Percentiles rank a stretch among this genome's conserved stretches.
These are phyloP conservation scores for Dillenia turbinata DNA, from an alignment of 164 flowering plant species.

Conservation along the genomic window DNA sequence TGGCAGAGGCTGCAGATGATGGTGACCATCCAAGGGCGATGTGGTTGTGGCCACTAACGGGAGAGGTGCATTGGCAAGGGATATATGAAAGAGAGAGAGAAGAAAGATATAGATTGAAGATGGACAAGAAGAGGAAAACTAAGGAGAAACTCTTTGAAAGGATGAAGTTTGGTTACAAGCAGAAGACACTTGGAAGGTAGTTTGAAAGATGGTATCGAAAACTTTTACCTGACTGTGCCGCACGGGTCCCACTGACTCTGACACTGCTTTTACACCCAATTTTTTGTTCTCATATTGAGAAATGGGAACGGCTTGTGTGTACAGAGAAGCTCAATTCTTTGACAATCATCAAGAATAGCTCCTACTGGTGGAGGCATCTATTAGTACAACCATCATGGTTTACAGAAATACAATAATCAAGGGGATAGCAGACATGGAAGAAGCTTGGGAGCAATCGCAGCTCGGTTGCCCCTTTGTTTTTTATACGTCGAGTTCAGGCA, in stretches of 20 bases:
- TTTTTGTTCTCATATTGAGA: slow-evolving; percentile 1
- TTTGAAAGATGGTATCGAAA: background rate
- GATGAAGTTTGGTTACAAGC: slow-evolving; percentile 70
- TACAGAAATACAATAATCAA: slow-evolving; percentile 2
- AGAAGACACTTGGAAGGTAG: slow-evolving; percentile 62
- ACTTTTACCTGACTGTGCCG: slow-evolving; percentile 1
- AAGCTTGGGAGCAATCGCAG: slow-evolving; percentile 5
- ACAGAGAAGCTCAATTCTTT: slow-evolving; percentile 13
- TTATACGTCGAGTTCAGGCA: no score
- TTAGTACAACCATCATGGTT: slow-evolving; percentile 9
- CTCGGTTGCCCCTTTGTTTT: slow-evolving; percentile 3
- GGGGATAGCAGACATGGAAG: slow-evolving; percentile 6
- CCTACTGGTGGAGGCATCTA: slow-evolving; percentile 1
- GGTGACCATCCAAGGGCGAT: slow-evolving; percentile 41
- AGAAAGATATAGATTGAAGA: slow-evolving; percentile 74
- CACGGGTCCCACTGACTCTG: background rate
- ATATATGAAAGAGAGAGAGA: slow-evolving; percentile 90
- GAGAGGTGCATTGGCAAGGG: slow-evolving; percentile 94
- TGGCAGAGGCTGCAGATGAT: slow-evolving; percentile 96
- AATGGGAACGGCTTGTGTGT: slow-evolving; percentile 8
- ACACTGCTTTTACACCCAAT: background rate
- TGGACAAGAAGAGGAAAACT: slow-evolving; percentile 86
- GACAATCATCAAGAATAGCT: slow-evolving; percentile 7
- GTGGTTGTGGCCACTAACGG: slow-evolving; percentile 97
- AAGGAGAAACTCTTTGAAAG: slow-evolving; percentile 70